Conservation (phyloP, 768 basidiomycete species). For the Botryobasidium botryosum region DNA sequence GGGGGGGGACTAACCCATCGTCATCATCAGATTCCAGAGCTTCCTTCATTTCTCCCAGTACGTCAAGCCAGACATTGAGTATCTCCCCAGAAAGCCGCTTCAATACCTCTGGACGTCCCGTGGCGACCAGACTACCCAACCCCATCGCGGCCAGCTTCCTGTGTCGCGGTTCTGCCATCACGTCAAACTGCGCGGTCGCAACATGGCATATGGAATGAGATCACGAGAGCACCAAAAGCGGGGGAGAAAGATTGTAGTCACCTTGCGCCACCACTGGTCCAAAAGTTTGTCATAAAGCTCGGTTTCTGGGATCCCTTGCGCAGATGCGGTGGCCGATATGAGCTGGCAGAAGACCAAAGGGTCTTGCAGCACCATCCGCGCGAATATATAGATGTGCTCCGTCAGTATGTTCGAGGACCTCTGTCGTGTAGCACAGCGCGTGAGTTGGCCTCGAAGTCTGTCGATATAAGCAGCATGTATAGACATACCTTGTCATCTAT, state of each 20-base stretch:
- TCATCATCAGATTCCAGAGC: constrained; percentile 26
- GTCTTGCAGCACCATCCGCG: constrained; percentile 55
- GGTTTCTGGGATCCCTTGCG: constrained; percentile 29
- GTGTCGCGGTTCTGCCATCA: constrained; percentile 70
- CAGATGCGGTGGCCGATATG: constrained; percentile 34
- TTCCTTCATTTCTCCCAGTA: constrained; percentile 75
- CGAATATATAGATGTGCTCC: constrained; percentile 55
- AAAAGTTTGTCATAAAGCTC: constrained; percentile 48
- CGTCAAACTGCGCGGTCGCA: constrained; percentile 50
- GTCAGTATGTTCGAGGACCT: constrained; percentile 25
- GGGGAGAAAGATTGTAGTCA: constrained; percentile 6
- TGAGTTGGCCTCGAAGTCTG: neutral
- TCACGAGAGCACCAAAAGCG: neutral
- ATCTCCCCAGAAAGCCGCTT: constrained; percentile 54
- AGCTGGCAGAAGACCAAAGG: constrained; percentile 51
- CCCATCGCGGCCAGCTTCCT: constrained; percentile 78
- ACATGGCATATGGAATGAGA: neutral
- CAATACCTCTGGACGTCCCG: constrained; percentile 56
- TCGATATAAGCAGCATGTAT: constrained; percentile 2
- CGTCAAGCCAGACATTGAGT: constrained; percentile 78
- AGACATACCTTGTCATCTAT: constrained; percentile 47
- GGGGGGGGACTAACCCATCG: constrained; percentile 11
- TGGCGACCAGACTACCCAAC: constrained; percentile 57
- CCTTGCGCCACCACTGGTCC: constrained; percentile 68
- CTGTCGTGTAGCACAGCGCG: constrained; percentile 2